Conservation (phyloP, 2,329 filamentous ascomycete species). For the Pseudophaeomoniella oleicola region DNA sequence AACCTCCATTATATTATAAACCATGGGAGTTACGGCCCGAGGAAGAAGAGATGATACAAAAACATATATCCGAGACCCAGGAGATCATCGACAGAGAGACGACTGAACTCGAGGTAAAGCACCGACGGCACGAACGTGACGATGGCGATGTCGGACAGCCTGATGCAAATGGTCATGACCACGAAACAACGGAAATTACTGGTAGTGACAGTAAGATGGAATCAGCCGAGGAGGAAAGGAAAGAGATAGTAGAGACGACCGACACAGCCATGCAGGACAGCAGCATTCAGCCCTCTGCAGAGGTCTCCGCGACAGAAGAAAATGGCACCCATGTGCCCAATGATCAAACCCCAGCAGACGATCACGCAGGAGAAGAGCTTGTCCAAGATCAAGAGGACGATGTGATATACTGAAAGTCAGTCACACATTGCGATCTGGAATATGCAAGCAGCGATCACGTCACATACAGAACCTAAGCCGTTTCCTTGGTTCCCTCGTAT, state of each 20-base stretch:
- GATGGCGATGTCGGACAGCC: slow-evolving; percentile 14
- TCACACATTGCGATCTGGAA: no score
- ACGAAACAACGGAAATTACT: neutral
- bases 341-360: slow-evolving; percentile 31
- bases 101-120: slow-evolving; percentile 41
- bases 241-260: slow-evolving; percentile 2
- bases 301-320: slow-evolving; percentile 5
- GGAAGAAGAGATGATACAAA: slow-evolving; percentile 56
- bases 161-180: slow-evolving; percentile 6
- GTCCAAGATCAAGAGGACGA: slow-evolving; percentile 80
- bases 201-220: slow-evolving; percentile 2
- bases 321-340: slow-evolving; percentile 15
- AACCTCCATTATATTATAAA: slow-evolving; percentile 67
- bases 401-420: slow-evolving; percentile 73
- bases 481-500: no score
- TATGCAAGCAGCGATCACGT: no score
- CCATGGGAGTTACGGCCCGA: slow-evolving; percentile 60
- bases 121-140: slow-evolving; percentile 11
- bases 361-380: slow-evolving; percentile 62
- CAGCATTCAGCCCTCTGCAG: slow-evolving; percentile 6
- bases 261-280: slow-evolving; percentile 2
- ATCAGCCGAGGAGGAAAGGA: slow-evolving; percentile 16
- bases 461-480: no score
- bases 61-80: slow-evolving; percentile 54
- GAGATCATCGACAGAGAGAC: slow-evolving; percentile 49